A percentile compares a stretch with the other conserved stretches of the same genome.
Evolutionary conservation across 1,284 basidiomycete genomes (phyloP).

Genomic region (Irpex sp.): DNA sequence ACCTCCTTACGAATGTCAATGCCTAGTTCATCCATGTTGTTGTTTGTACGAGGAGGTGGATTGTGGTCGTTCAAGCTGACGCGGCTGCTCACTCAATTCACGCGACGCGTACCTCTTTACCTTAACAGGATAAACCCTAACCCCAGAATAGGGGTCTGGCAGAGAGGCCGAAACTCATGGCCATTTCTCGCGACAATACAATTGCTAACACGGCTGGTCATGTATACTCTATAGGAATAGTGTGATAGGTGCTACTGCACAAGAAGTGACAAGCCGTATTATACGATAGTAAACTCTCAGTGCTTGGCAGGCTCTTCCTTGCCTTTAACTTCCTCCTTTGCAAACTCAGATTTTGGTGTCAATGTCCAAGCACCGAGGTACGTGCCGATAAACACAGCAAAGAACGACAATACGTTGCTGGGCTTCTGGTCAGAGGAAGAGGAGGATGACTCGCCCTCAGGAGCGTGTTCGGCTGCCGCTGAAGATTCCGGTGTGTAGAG

Average conservation of each 20-base stretch:
- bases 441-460: slow-evolving; percentile 15
- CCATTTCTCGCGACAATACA: no score
- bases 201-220: no score
- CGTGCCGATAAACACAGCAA: slow-evolving; percentile 51
- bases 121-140: neutral
- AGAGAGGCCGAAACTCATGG: no score
- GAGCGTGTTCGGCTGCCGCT: neutral
- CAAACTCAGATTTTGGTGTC: slow-evolving; percentile 23
- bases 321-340: slow-evolving; percentile 7
- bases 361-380: slow-evolving; percentile 45
- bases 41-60: neutral
- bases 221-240: neutral
- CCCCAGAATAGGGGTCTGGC: neutral
- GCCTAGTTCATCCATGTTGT: slow-evolving; percentile 71
- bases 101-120: neutral
- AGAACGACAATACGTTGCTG: slow-evolving; percentile 49
- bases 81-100: slow-evolving; percentile 34
- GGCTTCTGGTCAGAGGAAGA: slow-evolving; percentile 31
- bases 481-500: slow-evolving; percentile 32
- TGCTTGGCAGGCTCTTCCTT: neutral
- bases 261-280: no score
- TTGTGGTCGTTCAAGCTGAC: slow-evolving; percentile 37
- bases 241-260: neutral
- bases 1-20: slow-evolving; percentile 88
- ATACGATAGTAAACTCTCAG: neutral